Evolutionary conservation across 1,284 basidiomycete genomes (phyloP).

Genomic region (Bjerkandera adusta): DNA sequence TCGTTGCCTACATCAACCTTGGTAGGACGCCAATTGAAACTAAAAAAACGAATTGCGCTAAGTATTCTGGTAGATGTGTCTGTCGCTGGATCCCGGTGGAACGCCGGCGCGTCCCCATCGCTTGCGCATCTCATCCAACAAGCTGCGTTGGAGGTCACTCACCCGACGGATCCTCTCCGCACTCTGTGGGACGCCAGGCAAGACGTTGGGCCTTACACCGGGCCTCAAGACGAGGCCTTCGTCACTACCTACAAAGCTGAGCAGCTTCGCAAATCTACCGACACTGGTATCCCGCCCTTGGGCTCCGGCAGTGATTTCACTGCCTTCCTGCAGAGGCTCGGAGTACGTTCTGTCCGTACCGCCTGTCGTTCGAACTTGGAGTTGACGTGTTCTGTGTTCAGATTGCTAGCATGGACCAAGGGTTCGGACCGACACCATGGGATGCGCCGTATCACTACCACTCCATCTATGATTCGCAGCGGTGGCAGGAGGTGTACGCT

Average conservation of each 20-base stretch:
- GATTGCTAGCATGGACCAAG: constrained; percentile 53
- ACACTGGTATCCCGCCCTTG: constrained; percentile 36
- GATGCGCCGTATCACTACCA: constrained; percentile 79
- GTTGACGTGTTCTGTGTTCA: constrained; percentile 20
- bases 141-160: constrained; percentile 66
- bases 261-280: constrained; percentile 21
- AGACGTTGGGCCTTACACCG: constrained; percentile 54
- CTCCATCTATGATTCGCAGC: constrained; percentile 72
- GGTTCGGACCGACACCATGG: constrained; percentile 42
- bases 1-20: constrained; percentile 88
- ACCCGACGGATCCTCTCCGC: constrained; percentile 52
- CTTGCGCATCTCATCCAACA: constrained; percentile 73
- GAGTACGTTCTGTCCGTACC: constrained; percentile 32
- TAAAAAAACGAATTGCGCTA: no score
- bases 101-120: constrained; percentile 63
- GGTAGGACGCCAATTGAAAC: constrained; percentile 39
- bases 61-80: constrained; percentile 49
- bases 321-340: constrained; percentile 70
- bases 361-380: background rate
- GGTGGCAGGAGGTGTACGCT: constrained; percentile 71
- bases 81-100: constrained; percentile 65
- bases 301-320: constrained; percentile 76
- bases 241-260: constrained; percentile 25
- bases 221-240: constrained; percentile 33
- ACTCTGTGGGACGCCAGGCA: constrained; percentile 66